Evolutionary conservation across 2,329 filamentous ascomycete species (phyloP), one percentile per base, ranked within the genome.

Genomic region (Botrytis fabae): DNA sequence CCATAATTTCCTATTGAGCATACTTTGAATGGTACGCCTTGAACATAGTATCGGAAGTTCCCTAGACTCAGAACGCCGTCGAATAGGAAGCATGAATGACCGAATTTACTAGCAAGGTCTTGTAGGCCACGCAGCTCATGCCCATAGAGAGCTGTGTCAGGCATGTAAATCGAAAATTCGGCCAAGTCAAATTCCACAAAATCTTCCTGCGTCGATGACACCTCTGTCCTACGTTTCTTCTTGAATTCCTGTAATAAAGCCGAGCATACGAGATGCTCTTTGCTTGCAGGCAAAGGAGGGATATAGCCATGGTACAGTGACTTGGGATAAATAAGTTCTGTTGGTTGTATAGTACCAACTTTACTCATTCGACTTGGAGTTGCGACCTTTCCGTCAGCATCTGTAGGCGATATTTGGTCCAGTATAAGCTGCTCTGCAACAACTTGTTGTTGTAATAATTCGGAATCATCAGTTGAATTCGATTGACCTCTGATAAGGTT

Each of bases 1-100:
- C 88, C 88, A 78, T 94, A 94, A 42, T 90, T 89, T 2, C 89
- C 91, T 18, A 96, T 86, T 0, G 91, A 90, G 1, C 92, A 81
- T 1, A 86, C 83, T 0, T 81, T 78, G 64, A 95, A 92, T 0
- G 84, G 82, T 0, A 93, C 83, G 0, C 80, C 82, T 63, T 87
- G 81, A 0, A 95, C 84, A 72, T 87, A 92, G 59, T 54, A 76
- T 5, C 70, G 79, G 32, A 46, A 72, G 1, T 81, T 77, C 0
- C 85, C 86, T 5, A 83, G 73, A 14, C 83, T 85, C 0, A 94
- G 79, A 0, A 87, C 78, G 0, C 92, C 92, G 75, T 93, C 89
- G 54, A 93, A 88, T 63, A 83, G 87, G 70, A 89, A 85, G 7
- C 74, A 77, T 25, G 78, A 80, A 57, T 80, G 81, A 0, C 79